phyloP scores from a whole-genome alignment of 306 rosid genomes.

The Dalbergia cochinchinensis region DNA sequence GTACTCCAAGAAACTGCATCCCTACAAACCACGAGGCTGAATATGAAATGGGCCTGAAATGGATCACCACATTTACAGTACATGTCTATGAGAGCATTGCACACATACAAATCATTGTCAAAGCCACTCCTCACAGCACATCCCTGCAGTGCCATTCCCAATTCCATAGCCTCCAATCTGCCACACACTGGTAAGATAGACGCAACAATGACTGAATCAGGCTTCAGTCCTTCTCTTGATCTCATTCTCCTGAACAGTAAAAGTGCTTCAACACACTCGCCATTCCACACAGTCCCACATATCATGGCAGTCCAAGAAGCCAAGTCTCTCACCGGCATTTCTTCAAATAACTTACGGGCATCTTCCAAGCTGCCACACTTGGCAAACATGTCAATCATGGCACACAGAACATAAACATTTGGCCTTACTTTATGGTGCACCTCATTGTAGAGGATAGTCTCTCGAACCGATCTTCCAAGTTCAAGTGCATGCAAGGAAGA shows the following conservation, averaged over 20 bases:
- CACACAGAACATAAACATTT: constrained; percentile 52
- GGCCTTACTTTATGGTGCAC: constrained; percentile 1
- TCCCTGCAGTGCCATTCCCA: constrained; percentile 59
- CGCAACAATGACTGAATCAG: constrained; percentile 56
- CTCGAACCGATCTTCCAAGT: constrained; percentile 49
- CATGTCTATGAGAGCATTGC: constrained; percentile 58
- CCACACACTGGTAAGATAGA: constrained; percentile 51
- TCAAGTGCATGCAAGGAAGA: constrained; percentile 51
- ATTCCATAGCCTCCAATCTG: constrained; percentile 49
- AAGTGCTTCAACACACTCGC: constrained; percentile 52
- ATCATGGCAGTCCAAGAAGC: constrained; percentile 61
- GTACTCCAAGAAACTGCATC: constrained; percentile 61
- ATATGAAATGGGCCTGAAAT: constrained; percentile 41
- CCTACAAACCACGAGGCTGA: constrained; percentile 46
- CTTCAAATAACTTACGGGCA: constrained; percentile 53
- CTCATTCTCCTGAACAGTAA: constrained; percentile 52
- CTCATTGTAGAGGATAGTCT: constrained; percentile 20
- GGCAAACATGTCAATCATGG: constrained; percentile 54
- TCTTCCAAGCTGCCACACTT: constrained; percentile 57
- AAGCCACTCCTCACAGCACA: constrained; percentile 55
- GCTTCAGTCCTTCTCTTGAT: constrained; percentile 39
- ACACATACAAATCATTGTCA: constrained; percentile 53
- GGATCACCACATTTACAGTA: constrained; percentile 58
- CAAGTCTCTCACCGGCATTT: constrained; percentile 57
- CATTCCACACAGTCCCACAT: constrained; percentile 49